Percentiles rank a stretch among this genome's conserved stretches.
Conservation (phyloP, 208 protist species). For the Trichomonas vaginalis region DNA sequence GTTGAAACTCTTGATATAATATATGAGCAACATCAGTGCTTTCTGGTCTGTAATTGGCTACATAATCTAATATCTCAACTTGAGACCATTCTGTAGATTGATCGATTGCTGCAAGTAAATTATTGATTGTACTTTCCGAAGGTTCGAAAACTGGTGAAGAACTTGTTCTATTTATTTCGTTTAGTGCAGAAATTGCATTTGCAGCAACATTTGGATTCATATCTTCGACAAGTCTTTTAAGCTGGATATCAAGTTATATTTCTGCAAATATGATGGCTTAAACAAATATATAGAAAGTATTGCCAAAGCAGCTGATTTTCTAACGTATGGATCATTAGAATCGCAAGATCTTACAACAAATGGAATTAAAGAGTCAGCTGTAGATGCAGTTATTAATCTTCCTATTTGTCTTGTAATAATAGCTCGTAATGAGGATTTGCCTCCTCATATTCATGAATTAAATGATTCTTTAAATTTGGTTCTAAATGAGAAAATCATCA, state of each 20-base stretch:
- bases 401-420: not conserved
- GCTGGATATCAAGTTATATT: not conserved
- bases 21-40: constrained; percentile 47
- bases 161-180: constrained; percentile 64
- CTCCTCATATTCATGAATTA: not conserved
- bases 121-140: constrained; percentile 56
- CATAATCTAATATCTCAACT: constrained; percentile 83
- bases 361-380: not conserved
- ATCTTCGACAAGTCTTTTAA: constrained; percentile 69
- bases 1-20: constrained; percentile 75
- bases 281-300: not conserved
- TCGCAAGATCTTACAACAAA: not conserved
- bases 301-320: not conserved
- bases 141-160: constrained; percentile 47
- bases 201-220: constrained; percentile 78
- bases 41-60: constrained; percentile 46
- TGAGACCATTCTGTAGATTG: constrained; percentile 93
- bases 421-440: not conserved
- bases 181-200: constrained; percentile 72
- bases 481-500: not conserved
- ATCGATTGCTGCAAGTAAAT: constrained; percentile 74
- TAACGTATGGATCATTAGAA: not conserved
- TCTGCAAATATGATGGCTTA: not conserved
- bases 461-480: not conserved
- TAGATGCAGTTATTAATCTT: not conserved